A percentile compares a stretch with the other conserved stretches of the same genome.
Evolutionary conservation across 805 yeast genomes (phyloP).

Genomic region (Saturnispora mendoncae): DNA sequence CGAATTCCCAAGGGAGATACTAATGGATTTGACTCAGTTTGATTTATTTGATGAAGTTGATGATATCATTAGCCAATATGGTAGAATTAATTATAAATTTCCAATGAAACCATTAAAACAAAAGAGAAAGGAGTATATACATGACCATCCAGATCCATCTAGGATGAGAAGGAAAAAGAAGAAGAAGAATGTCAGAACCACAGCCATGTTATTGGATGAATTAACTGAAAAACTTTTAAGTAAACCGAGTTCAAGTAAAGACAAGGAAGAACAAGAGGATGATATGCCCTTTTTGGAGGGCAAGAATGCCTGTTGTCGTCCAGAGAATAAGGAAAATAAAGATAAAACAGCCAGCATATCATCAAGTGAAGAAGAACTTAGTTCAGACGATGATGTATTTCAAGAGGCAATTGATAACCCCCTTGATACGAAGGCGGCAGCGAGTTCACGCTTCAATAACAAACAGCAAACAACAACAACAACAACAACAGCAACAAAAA

Average conservation of each 20-base stretch:
- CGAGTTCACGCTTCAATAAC: constrained; percentile 1
- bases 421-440: constrained; percentile 1
- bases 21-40: constrained; percentile 5
- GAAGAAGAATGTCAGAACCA: constrained; percentile 3
- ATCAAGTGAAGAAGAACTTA: neutral
- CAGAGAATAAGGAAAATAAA: constrained; percentile 1
- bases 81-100: constrained; percentile 22
- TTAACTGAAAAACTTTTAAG: constrained; percentile 7
- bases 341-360: neutral
- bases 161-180: neutral
- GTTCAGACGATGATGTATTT: neutral
- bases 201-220: constrained; percentile 9
- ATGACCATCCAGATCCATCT: constrained; percentile 3
- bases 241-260: constrained; percentile 4
- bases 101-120: constrained; percentile 4
- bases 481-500: neutral
- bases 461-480: neutral
- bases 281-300: constrained; percentile 4
- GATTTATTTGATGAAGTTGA: constrained; percentile 13
- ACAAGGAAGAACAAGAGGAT: neutral
- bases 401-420: neutral
- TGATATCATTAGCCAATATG: constrained; percentile 12
- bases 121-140: constrained; percentile 1
- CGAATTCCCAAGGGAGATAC: constrained; percentile 20
- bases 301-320: constrained; percentile 10